A percentile compares a stretch with the other conserved stretches of the same genome.
These are phyloP conservation scores for Pseudopithomyces maydicus DNA, from an alignment of 2,329 filamentous ascomycete species.

Conservation along the genomic window DNA sequence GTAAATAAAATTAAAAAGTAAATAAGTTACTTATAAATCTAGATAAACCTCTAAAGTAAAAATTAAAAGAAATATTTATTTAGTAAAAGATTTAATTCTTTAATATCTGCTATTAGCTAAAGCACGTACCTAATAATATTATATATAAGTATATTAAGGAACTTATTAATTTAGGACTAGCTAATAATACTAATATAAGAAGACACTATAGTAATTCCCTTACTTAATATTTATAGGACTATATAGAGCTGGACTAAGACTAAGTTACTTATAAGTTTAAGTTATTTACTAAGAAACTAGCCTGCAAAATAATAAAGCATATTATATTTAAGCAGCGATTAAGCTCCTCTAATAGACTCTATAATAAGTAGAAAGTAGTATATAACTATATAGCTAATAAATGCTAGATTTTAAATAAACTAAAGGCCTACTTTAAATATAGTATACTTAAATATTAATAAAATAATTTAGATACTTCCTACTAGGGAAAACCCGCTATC, in stretches of 20 bases:
- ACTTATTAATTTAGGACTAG: not conserved
- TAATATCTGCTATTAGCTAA: not conserved
- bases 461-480: not conserved
- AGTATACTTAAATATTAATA: not conserved
- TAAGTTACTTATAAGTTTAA: not conserved
- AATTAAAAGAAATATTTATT: not conserved
- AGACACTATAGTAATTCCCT: not conserved
- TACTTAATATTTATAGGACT: not conserved
- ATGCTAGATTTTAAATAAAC: not conserved
- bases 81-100: not conserved
- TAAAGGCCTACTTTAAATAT: not conserved
- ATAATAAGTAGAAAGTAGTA: not conserved
- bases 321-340: too few species aligned
- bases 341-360: too few species aligned
- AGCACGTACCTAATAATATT: not conserved
- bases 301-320: too few species aligned
- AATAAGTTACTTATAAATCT: not conserved
- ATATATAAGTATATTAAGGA: not conserved
- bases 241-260: not conserved
- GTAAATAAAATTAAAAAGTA: not conserved
- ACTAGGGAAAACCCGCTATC: not conserved
- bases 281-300: not conserved
- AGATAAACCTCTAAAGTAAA: not conserved
- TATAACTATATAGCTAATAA: not conserved
- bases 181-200: not conserved